phyloP scores from a whole-genome alignment of 2,329 filamentous ascomycete species.

The Gaeumannomyces tritici region DNA sequence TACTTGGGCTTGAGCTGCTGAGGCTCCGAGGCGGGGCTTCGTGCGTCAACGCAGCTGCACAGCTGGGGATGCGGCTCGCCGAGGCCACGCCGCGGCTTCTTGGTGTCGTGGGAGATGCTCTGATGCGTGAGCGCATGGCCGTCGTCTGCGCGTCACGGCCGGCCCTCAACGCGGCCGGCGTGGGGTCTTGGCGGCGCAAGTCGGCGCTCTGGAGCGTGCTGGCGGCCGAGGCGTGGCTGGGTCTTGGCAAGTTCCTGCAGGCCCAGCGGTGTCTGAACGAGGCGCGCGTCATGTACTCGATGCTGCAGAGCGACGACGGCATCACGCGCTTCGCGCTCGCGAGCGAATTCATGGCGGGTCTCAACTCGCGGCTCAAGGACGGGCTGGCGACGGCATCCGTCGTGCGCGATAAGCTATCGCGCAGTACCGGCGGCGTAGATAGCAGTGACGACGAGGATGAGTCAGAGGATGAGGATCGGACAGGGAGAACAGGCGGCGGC shows the following conservation, averaged over 20 bases:
- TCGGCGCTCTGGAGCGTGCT: slow-evolving; percentile 83
- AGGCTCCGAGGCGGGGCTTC: slow-evolving; percentile 70
- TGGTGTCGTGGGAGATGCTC: slow-evolving; percentile 65
- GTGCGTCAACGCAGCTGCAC: slow-evolving; percentile 69
- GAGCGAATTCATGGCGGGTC: slow-evolving; percentile 38
- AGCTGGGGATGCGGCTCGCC: slow-evolving; percentile 72
- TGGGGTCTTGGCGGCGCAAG: slow-evolving; percentile 70
- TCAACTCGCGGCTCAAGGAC: slow-evolving; percentile 40
- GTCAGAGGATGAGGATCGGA: slow-evolving; percentile 21
- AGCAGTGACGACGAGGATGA: slow-evolving; percentile 15
- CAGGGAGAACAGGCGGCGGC: slow-evolving; percentile 10
- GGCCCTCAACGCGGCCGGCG: slow-evolving; percentile 54
- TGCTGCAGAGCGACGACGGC: slow-evolving; percentile 38
- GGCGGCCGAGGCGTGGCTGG: slow-evolving; percentile 75
- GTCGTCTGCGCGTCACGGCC: slow-evolving; percentile 71
- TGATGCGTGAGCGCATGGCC: slow-evolving; percentile 79
- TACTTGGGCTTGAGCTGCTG: slow-evolving; percentile 70
- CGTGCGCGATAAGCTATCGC: slow-evolving; percentile 2
- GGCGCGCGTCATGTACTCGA: slow-evolving; percentile 47
- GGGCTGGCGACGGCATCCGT: slow-evolving; percentile 27
- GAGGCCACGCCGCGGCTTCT: slow-evolving; percentile 60
- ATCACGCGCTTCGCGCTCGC: slow-evolving; percentile 41
- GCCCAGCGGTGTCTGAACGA: slow-evolving; percentile 69
- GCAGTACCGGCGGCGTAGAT: not conserved
- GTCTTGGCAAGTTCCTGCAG: slow-evolving; percentile 65